Conservation (phyloP, 371 early-diverging fungal species). For the Phascolomyces articulosus region DNA sequence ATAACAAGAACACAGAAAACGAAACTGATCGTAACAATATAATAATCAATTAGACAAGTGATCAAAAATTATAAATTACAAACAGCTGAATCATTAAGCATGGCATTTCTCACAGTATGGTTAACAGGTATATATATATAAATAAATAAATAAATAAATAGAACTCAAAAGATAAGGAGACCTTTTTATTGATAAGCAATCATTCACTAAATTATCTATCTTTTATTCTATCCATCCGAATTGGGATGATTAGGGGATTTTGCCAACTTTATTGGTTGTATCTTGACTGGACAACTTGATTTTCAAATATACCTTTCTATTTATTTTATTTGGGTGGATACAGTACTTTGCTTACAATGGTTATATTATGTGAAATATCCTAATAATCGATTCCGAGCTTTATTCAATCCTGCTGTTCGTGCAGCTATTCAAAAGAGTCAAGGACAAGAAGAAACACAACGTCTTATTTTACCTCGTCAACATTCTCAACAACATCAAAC, state of each 20-base stretch:
- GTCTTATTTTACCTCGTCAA: background rate
- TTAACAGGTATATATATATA: slow-evolving; percentile 44
- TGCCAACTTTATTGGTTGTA: slow-evolving; percentile 70
- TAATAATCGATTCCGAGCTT: slow-evolving; percentile 33
- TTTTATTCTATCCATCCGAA: background rate
- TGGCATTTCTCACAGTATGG: slow-evolving; percentile 67
- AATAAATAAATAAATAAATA: background rate
- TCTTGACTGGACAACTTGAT: slow-evolving; percentile 68
- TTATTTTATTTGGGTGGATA: slow-evolving; percentile 46
- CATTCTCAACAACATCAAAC: too few relatives aligned
- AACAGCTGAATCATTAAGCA: slow-evolving; percentile 59
- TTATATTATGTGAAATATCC: slow-evolving; percentile 47
- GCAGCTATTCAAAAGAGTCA: background rate
- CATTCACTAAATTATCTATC: too few relatives aligned
- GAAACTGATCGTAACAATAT: too few relatives aligned
- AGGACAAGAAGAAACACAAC: background rate
- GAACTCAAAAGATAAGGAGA: background rate
- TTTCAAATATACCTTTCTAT: slow-evolving; percentile 64
- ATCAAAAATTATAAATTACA: slow-evolving; percentile 60
- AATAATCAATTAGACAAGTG: slow-evolving; percentile 50
- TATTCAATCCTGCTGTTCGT: slow-evolving; percentile 25
- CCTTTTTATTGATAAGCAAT: too few relatives aligned
- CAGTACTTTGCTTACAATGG: slow-evolving; percentile 46
- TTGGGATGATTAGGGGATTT: slow-evolving; percentile 74
- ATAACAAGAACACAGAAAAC: too few relatives aligned